Evolutionary conservation across 805 yeast species (phyloP), one percentile per base, ranked within the genome.

Genomic region (Brettanomyces nanus): DNA sequence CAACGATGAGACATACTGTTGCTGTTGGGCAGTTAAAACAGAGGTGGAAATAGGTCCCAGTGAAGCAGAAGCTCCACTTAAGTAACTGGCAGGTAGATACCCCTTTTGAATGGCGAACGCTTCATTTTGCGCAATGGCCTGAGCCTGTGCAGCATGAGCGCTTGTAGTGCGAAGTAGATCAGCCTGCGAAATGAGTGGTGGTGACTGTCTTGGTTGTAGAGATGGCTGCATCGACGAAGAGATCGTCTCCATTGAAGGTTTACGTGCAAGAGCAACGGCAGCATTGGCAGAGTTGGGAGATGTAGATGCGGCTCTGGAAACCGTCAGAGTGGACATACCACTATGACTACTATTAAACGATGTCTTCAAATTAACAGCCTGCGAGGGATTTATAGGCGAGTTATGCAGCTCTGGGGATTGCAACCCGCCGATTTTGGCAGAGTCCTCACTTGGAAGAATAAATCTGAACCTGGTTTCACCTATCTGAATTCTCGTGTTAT

Each of bases 381-480:
- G 82, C 3, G 72, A 58, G n/a, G 82, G 82, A 45, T 75, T 75
- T 40, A 73, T 65, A 45, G 39, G 52, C 42, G 35, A 52, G 13
- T 17, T 23, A 11, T 23, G 26, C 26, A 11, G 11, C 7, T 23
- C 26, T 23, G 11, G 11, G 26, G 7, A 9, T 23, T 7, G 10
- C 7, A 11, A 9, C 6, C 66, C 56, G 25, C 39, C 39, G 4
- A 10, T 22, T 19, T 42, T 38, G n/a, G 28, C 23, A 13, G 23
- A 13, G 20, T 20, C 37, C 9, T 31, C 81, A 2, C 77, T 74
- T 5, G 98, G 98, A 29, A 92, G 63, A 13, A 90, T 82, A 58
- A 92, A 92, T 35, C 77, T 74, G 58, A 92, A 92, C 6, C 86
- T 81, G 14, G 90, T 85, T 51, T 86, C 95, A 11, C 97, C 97